Conservation (phyloP, 1,139 yeast species). For the Saccharomyces hybrid region DNA sequence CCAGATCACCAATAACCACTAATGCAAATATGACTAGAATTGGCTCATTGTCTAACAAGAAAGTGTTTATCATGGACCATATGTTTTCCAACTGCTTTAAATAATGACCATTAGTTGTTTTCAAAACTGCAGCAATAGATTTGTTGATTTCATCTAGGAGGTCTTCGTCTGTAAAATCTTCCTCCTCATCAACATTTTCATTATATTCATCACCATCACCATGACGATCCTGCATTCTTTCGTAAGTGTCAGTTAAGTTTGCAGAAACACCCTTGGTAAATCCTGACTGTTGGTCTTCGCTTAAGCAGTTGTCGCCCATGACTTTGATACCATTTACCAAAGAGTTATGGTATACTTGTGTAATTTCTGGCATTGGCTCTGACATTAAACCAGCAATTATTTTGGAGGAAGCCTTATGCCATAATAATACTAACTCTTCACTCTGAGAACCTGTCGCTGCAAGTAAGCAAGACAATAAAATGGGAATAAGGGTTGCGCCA, state of each 20-base stretch:
- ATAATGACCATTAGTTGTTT: conserved; percentile 50
- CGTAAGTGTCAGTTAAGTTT: conserved; percentile 60
- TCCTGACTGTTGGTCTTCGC: conserved; percentile 48
- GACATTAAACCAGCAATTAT: conserved; percentile 58
- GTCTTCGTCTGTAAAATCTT: conserved; percentile 83
- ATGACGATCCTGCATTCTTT: conserved; percentile 62
- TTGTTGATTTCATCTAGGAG: conserved; percentile 78
- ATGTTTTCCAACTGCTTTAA: conserved; percentile 56
- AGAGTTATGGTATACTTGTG: conserved; percentile 69
- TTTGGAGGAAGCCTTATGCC: conserved; percentile 66
- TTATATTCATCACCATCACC: conserved; percentile 57
- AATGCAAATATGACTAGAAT: conserved; percentile 72
- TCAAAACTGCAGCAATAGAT: conserved; percentile 67
- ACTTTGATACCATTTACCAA: conserved; percentile 60
- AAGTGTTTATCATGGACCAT: conserved; percentile 49
- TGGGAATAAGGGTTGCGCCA: conserved; percentile 78
- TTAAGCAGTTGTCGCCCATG: conserved; percentile 56
- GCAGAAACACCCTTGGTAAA: conserved; percentile 55
- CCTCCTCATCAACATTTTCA: conserved; percentile 62
- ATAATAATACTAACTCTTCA: conserved; percentile 53
- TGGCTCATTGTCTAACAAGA: conserved; percentile 56
- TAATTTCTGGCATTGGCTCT: conserved; percentile 80
- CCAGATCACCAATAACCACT: conserved; percentile 69
- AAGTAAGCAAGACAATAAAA: conserved; percentile 62
- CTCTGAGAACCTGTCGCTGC: conserved; percentile 52